Percentiles rank a stretch among this genome's conserved stretches.
phyloP scores from a whole-genome alignment of 176 grass and related monocot species.

The Aegilops speltoides region DNA sequence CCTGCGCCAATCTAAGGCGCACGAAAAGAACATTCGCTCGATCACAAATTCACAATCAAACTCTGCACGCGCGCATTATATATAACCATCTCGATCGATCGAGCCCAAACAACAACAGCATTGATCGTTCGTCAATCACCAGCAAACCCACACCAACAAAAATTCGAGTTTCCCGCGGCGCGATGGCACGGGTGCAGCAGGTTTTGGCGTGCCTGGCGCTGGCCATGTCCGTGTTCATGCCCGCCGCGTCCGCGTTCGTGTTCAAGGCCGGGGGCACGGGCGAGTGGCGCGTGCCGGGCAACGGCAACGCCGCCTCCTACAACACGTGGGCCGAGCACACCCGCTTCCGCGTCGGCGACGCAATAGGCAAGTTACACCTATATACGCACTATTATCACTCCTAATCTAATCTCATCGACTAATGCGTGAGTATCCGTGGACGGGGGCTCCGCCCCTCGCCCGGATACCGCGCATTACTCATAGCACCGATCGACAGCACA shows the following conservation, averaged over 20 bases:
- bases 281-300: conserved; percentile 50
- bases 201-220: conserved; percentile 35
- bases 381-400: too few species aligned
- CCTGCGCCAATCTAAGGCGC: background rate
- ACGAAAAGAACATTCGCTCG: background rate
- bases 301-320: conserved; percentile 39
- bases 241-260: conserved; percentile 48
- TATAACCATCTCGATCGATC: conserved; percentile 17
- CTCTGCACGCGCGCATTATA: conserved; percentile 4
- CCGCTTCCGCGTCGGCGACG: conserved; percentile 80
- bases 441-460: background rate
- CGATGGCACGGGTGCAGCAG: conserved; percentile 47
- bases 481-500: background rate
- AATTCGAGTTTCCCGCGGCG: background rate
- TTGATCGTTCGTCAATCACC: background rate
- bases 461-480: background rate
- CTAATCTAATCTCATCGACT: background rate
- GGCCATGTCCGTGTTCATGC: conserved; percentile 27
- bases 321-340: conserved; percentile 73
- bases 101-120: background rate
- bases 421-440: background rate
- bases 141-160: background rate
- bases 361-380: conserved; percentile 45
- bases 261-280: conserved; percentile 77
- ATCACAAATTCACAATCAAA: background rate